Percentiles rank a stretch among this genome's conserved stretches.
Conservation (phyloP, 331 rosid genomes). For the Telfairia occidentalis region DNA sequence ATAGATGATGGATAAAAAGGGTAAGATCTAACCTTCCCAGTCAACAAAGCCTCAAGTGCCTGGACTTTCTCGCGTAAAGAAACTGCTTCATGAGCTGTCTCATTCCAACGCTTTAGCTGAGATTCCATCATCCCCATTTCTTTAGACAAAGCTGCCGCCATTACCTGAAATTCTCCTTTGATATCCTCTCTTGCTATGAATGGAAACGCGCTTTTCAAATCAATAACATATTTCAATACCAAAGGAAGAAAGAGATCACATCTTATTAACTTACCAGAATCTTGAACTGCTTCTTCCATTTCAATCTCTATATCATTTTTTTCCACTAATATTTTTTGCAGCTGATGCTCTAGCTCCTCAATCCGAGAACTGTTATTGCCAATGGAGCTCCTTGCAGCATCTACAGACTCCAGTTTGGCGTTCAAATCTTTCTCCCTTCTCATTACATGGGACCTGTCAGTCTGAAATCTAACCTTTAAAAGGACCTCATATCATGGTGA, state of each 20-base stretch:
- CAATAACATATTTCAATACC: conserved; percentile 3
- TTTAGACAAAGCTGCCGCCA: conserved; percentile 83
- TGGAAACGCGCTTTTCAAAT: conserved; percentile 24
- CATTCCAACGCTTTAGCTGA: conserved; percentile 83
- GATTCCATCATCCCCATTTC: conserved; percentile 97
- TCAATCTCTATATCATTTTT: conserved; percentile 67
- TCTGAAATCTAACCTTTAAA: conserved; percentile 38
- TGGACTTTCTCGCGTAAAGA: conserved; percentile 61
- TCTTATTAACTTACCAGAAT: conserved; percentile 40
- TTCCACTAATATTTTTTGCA: conserved; percentile 54
- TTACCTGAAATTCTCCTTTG: conserved; percentile 78
- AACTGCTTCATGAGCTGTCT: conserved; percentile 68
- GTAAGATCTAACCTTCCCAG: conserved; percentile 46
- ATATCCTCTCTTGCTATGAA: conserved; percentile 85
- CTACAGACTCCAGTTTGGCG: conserved; percentile 53
- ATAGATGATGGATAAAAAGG: conserved; percentile 1
- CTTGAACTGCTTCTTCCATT: conserved; percentile 83
- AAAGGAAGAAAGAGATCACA: conserved; percentile 15
- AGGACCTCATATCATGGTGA: conserved; percentile 8
- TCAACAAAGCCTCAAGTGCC: conserved; percentile 39
- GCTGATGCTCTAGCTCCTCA: conserved; percentile 73
- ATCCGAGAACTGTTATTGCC: conserved; percentile 42
- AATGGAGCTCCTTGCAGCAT: conserved; percentile 40
- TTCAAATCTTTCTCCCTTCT: conserved; percentile 77
- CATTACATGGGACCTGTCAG: conserved; percentile 48